Evolutionary conservation across 2,329 filamentous ascomycete genomes (phyloP).

Genomic region (Claviceps maximensis): DNA sequence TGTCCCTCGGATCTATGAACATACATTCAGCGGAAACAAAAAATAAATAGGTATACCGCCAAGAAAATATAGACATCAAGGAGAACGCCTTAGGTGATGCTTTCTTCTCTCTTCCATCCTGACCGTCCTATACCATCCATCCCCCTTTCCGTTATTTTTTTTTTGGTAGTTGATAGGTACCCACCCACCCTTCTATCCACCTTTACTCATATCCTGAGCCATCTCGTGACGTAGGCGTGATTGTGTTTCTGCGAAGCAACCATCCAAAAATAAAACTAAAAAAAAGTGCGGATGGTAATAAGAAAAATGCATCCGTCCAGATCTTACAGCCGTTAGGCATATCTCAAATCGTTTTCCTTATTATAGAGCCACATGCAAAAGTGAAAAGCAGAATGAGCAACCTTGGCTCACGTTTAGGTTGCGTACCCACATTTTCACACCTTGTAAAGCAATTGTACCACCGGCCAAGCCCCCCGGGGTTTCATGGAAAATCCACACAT

Average conservation of each 20-base stretch:
- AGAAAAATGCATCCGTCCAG: not conserved
- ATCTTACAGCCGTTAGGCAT: not conserved
- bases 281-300: not conserved
- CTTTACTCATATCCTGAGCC: not conserved
- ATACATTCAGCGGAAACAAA: conserved; percentile 2
- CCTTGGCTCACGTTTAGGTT: not conserved
- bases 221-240: not conserved
- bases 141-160: not conserved
- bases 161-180: no score
- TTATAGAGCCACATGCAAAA: not conserved
- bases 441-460: not conserved
- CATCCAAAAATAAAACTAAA: conserved; percentile 7
- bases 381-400: not conserved
- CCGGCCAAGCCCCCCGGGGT: not conserved
- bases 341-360: conserved; percentile 1
- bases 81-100: conserved; percentile 10
- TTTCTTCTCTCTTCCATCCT: not conserved
- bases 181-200: not conserved
- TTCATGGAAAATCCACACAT: not conserved
- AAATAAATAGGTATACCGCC: conserved; percentile 9
- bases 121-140: not conserved
- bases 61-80: conserved; percentile 5
- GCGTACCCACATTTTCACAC: not conserved
- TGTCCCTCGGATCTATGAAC: not conserved
- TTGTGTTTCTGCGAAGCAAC: conserved; percentile 3